A percentile compares a stretch with the other conserved stretches of the same genome.
Evolutionary conservation across 805 yeast species (phyloP).

Genomic region (Candida suzukii): DNA sequence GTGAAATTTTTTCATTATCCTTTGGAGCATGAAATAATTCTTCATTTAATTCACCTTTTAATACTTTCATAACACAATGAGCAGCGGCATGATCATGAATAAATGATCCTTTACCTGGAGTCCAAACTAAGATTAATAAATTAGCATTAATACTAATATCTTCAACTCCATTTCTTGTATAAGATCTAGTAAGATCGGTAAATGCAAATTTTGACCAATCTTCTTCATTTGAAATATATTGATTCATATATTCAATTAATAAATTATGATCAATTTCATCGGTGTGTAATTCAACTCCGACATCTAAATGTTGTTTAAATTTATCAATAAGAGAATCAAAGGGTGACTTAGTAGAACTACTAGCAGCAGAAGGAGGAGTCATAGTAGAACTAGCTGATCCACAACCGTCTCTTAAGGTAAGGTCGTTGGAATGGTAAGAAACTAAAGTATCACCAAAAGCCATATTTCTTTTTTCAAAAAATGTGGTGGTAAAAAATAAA

Average conservation of each 20-base stretch:
- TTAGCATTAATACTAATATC: constrained; percentile 69
- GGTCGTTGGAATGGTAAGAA: neutral
- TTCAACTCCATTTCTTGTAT: constrained; percentile 67
- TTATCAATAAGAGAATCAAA: neutral
- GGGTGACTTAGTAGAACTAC: neutral
- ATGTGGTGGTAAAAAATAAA: no score
- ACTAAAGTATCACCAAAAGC: neutral
- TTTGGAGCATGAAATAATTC: constrained; percentile 46
- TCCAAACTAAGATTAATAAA: constrained; percentile 62
- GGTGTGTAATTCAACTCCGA: constrained; percentile 8
- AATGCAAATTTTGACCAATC: constrained; percentile 60
- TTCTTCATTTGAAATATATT: constrained; percentile 36
- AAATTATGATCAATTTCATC: constrained; percentile 47
- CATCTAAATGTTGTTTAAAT: neutral
- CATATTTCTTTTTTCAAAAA: no score
- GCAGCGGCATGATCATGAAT: constrained; percentile 75
- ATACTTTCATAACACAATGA: constrained; percentile 67
- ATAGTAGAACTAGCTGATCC: neutral
- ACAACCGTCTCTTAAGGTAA: constrained; percentile 1
- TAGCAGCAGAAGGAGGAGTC: neutral
- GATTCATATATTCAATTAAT: constrained; percentile 38
- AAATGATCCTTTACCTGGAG: constrained; percentile 54
- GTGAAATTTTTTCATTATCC: constrained; percentile 9
- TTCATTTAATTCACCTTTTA: constrained; percentile 54
- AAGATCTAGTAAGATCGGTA: constrained; percentile 41